Evolutionary conservation across 257 asterid genomes (phyloP), one percentile per base, ranked within the genome.

Genomic region (Przewalskia tangutica): DNA sequence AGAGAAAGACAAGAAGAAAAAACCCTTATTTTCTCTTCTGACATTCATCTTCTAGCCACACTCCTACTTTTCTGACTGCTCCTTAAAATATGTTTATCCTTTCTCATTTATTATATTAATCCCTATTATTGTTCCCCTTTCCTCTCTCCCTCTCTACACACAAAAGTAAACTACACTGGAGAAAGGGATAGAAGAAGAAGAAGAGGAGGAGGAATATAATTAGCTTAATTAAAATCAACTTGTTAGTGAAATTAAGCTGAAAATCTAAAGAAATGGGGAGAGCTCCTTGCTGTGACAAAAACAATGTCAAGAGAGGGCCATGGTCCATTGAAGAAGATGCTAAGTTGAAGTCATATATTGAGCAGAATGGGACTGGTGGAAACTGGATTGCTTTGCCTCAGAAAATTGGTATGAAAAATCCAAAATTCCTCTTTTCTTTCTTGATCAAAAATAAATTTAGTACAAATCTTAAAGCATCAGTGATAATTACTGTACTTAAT

Each of bases 241-340:
- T 42, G 51, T 27, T 23, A 48, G 79, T 50, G 42, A 12, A 46
- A 1, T 27, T 27, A 27, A 73, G 36, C 23, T 65, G 73, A 4
- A 44, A 62, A n/a, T 34, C 40, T 27, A 1, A 16, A 73, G 55
- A 75, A 54, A 93, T 93, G 97, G 97, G 97, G 0, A 93, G 96
- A 89, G 97, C 96, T 48, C 97, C 97, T 48, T 93, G 97, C 67
- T 93, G 97, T 84, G 97, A 93, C 88, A 93, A 91, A 89, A 91
- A 91, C 6, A 93, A 89, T 32, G 97, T 93, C 64, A 93, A 91
- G 88, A 93, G 89, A 84, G 97, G 96, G 46, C 96, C 97, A 50
- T 93, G 97, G 97, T 93, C 97, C 0, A 91, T 93, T 5, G 97
- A 93, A 84, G 97, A 93, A 88, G 97, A 93, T 81, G 88, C 91